Evolutionary conservation across 306 rosid genomes (phyloP).

Genomic region (Pachyrhizus erosus): DNA sequence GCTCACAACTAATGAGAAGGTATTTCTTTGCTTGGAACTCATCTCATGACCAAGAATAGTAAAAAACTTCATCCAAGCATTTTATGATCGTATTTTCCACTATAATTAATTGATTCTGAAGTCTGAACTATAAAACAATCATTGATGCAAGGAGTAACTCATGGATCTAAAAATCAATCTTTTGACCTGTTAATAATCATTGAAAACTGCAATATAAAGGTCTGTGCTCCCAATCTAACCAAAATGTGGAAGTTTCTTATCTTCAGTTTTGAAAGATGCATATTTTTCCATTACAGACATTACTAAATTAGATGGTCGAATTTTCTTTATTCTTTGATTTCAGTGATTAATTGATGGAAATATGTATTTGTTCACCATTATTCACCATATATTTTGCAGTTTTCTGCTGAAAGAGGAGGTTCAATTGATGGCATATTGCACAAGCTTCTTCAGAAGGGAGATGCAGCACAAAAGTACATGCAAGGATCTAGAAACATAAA

Average conservation of each 20-base stretch:
- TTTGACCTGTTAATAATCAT: background rate
- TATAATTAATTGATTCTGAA: slow-evolving; percentile 6
- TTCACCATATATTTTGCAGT: slow-evolving; percentile 52
- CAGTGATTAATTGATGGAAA: slow-evolving; percentile 12
- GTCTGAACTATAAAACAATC: background rate
- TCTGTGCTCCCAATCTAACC: background rate
- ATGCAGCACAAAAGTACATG: slow-evolving; percentile 70
- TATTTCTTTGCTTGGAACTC: slow-evolving; percentile 38
- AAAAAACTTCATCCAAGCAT: slow-evolving; percentile 1
- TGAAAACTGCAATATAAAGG: slow-evolving; percentile 3
- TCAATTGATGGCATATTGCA: slow-evolving; percentile 62
- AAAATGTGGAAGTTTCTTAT: slow-evolving; percentile 14
- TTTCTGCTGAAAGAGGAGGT: slow-evolving; percentile 55
- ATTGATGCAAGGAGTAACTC: slow-evolving; percentile 11
- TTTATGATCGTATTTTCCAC: slow-evolving; percentile 16
- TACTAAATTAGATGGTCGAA: background rate
- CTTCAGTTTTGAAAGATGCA: slow-evolving; percentile 8
- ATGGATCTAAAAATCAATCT: slow-evolving; percentile 3
- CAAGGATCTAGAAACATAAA: slow-evolving; percentile 73
- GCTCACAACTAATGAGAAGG: slow-evolving; percentile 55
- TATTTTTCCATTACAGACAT: background rate
- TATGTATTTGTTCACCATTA: slow-evolving; percentile 19
- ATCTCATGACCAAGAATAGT: background rate
- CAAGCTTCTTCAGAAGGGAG: slow-evolving; percentile 72
- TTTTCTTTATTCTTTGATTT: background rate